Percentiles rank a stretch among this genome's conserved stretches.
Evolutionary conservation across 768 basidiomycete species (phyloP).

Genomic region (Rhodotorula sphaerocarpa): DNA sequence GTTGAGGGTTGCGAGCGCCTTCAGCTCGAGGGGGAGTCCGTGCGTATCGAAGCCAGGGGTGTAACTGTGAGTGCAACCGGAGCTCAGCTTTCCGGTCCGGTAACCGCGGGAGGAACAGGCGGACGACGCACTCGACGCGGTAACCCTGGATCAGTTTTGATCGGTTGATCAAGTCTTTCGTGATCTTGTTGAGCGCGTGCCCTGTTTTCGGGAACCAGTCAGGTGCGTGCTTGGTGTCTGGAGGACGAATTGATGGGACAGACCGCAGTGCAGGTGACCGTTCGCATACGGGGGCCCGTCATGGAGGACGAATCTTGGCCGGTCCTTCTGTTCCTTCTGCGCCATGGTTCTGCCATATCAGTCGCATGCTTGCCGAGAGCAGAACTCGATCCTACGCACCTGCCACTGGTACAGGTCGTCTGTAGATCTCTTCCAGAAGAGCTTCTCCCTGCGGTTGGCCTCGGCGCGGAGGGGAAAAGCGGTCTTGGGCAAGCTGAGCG

Average conservation of each 20-base stretch:
- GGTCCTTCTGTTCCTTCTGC: slow-evolving; percentile 59
- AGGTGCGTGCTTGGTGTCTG: neutral
- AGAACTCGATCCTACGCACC: slow-evolving; percentile 37
- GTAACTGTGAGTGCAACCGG: too few relatives aligned
- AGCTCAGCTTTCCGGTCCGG: too few relatives aligned
- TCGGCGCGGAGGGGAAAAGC: slow-evolving; percentile 65
- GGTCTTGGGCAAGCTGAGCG: slow-evolving; percentile 74
- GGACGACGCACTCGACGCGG: slow-evolving; percentile 64
- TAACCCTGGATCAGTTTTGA: slow-evolving; percentile 70
- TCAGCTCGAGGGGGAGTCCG: slow-evolving; percentile 92
- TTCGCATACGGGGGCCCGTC: slow-evolving; percentile 98
- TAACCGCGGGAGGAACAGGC: slow-evolving; percentile 1
- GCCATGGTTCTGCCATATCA: too few relatives aligned
- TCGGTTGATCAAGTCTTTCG: slow-evolving; percentile 92
- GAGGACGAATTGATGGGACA: neutral
- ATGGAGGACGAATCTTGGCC: slow-evolving; percentile 73
- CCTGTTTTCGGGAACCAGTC: slow-evolving; percentile 49
- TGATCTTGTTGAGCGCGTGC: slow-evolving; percentile 88
- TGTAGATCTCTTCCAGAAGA: slow-evolving; percentile 57
- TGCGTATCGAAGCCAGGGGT: slow-evolving; percentile 97
- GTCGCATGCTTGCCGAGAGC: neutral
- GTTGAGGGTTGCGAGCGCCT: slow-evolving; percentile 68
- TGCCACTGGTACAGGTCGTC: slow-evolving; percentile 61
- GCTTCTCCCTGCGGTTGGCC: slow-evolving; percentile 55
- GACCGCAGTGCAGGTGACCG: slow-evolving; percentile 90